These are phyloP conservation scores for Thermothielavioides terrestris DNA, from an alignment of 495 filamentous ascomycete genomes.

Conservation along the genomic window DNA sequence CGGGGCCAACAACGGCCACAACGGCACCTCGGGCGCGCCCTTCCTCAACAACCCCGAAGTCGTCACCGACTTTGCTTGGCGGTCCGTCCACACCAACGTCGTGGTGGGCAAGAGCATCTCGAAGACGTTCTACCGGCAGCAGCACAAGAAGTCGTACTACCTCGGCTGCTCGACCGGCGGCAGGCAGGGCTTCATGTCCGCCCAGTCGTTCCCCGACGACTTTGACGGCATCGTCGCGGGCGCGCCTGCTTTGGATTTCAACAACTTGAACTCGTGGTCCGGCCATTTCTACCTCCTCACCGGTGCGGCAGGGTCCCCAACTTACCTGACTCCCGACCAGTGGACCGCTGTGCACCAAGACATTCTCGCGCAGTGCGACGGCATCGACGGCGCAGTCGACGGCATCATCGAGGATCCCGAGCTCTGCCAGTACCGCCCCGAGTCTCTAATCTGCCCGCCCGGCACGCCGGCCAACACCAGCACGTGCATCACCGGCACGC, in stretches of 20 bases:
- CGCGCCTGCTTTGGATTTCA: slow-evolving; percentile 26
- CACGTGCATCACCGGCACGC: slow-evolving; percentile 47
- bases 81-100: slow-evolving; percentile 45
- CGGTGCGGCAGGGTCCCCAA: slow-evolving; percentile 30
- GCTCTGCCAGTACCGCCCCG: slow-evolving; percentile 48
- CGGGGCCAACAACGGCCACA: slow-evolving; percentile 5
- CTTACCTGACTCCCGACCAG: slow-evolving; percentile 43
- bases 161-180: slow-evolving; percentile 52
- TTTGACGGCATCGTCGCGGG: slow-evolving; percentile 57
- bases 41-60: neutral
- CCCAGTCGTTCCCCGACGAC: slow-evolving; percentile 45
- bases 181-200: slow-evolving; percentile 46
- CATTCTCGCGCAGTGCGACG: slow-evolving; percentile 57
- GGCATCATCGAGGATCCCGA: slow-evolving; percentile 56
- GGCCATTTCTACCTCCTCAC: neutral
- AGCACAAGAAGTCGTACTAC: slow-evolving; percentile 45
- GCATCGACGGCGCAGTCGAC: slow-evolving; percentile 53
- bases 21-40: neutral
- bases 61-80: slow-evolving; percentile 36
- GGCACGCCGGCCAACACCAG: slow-evolving; percentile 16
- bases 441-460: slow-evolving; percentile 44
- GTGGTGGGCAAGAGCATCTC: slow-evolving; percentile 35
- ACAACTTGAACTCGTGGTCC: slow-evolving; percentile 22
- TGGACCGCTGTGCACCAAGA: slow-evolving; percentile 49
- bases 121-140: slow-evolving; percentile 34